phyloP scores from a whole-genome alignment of 176 grass and related monocot species.

The Tuctoria greenei region DNA sequence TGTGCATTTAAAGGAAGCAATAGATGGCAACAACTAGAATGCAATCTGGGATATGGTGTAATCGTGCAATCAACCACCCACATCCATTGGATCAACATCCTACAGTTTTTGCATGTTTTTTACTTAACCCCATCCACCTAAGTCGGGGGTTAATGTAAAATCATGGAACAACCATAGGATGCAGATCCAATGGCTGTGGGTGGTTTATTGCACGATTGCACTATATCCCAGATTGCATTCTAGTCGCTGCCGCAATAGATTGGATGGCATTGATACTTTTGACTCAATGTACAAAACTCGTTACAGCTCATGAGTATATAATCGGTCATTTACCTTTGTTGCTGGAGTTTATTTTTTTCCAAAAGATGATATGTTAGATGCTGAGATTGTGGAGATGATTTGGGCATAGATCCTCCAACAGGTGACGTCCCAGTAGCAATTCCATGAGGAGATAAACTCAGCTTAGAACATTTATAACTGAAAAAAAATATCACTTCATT shows the following conservation, averaged over 20 bases:
- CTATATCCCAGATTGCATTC: too few relatives aligned
- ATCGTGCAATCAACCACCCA: too few relatives aligned
- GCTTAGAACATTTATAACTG: conserved; percentile 64
- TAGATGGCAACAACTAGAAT: too few relatives aligned
- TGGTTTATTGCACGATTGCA: too few relatives aligned
- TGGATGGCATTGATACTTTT: not conserved
- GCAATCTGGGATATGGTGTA: too few relatives aligned
- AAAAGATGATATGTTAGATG: conserved; percentile 87
- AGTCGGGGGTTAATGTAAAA: too few relatives aligned
- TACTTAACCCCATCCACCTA: too few relatives aligned
- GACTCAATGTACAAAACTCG: not conserved
- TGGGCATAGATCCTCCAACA: conserved; percentile 88
- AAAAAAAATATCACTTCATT: conserved; percentile 24
- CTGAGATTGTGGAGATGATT: conserved; percentile 90
- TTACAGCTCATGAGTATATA: not conserved
- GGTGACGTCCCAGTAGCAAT: conserved; percentile 82
- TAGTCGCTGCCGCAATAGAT: too few relatives aligned
- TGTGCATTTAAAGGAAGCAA: conserved; percentile 21
- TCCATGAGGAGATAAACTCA: conserved; percentile 73
- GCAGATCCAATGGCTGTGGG: too few relatives aligned
- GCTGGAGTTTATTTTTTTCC: conserved; percentile 94
- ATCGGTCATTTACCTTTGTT: conserved; percentile 71
- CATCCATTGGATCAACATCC: too few relatives aligned
- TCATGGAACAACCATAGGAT: too few relatives aligned
- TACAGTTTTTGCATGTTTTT: too few relatives aligned